Evolutionary conservation across 116 monocot genomes (phyloP).

Genomic region (Dioscorea cayenensis): DNA sequence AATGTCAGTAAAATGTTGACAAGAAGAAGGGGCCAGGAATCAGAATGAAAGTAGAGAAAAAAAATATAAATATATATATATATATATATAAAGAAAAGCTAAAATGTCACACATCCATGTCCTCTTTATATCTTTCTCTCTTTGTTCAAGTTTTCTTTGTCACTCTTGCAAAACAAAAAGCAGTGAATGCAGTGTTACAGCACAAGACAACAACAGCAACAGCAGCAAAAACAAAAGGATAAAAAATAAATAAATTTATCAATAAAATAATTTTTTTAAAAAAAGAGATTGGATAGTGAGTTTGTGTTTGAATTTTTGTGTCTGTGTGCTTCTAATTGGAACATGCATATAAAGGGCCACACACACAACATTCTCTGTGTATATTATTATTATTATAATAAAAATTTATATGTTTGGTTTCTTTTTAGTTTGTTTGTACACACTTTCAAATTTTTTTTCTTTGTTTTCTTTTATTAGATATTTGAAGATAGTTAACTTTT

Average conservation of each 20-base stretch:
- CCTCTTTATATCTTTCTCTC: neutral
- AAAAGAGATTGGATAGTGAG: neutral
- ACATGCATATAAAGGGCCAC: neutral
- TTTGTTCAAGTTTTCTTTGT: conserved; percentile 8
- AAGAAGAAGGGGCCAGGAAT: neutral
- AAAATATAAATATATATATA: too few relatives aligned
- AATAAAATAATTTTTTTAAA: too few relatives aligned
- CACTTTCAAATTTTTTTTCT: too few relatives aligned
- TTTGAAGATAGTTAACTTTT: too few relatives aligned
- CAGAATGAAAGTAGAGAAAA: neutral
- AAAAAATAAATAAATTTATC: too few relatives aligned
- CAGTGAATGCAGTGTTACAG: conserved; percentile 6
- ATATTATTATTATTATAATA: neutral
- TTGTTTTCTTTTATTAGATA: too few relatives aligned
- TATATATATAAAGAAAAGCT: neutral
- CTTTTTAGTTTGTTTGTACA: too few relatives aligned
- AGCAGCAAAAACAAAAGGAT: neutral
- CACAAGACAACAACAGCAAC: conserved; percentile 15
- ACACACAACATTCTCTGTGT: neutral
- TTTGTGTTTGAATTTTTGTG: neutral
- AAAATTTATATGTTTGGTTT: too few relatives aligned
- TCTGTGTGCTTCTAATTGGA: neutral
- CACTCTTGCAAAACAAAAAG: conserved; percentile 11
- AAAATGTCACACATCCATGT: neutral
- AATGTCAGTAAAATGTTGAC: neutral